Conservation (phyloP, 345 rosid genomes). For the Citrus cavaleriei region DNA sequence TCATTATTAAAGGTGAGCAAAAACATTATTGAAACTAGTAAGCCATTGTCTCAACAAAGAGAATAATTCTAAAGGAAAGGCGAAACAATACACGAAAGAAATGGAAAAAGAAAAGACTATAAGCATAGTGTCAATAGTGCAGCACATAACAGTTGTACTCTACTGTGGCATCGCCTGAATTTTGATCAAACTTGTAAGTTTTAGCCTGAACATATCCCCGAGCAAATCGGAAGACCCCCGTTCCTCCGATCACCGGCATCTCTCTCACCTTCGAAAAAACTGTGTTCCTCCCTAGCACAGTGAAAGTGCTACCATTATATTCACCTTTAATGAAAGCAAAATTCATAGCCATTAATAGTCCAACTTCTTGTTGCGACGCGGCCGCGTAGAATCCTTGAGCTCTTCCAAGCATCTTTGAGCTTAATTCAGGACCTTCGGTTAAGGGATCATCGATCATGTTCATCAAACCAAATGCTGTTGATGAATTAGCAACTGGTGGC, state of each 20-base stretch:
- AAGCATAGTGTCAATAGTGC: background rate
- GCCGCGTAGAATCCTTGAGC: constrained; percentile 70
- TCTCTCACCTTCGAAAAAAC: constrained; percentile 54
- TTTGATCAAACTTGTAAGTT: constrained; percentile 35
- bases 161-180: constrained; percentile 39
- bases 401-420: constrained; percentile 56
- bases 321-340: constrained; percentile 61
- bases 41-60: background rate
- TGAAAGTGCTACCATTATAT: constrained; percentile 64
- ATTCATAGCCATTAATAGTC: constrained; percentile 67
- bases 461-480: constrained; percentile 45
- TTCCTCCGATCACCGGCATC: constrained; percentile 78
- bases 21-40: background rate
- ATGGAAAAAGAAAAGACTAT: background rate
- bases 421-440: constrained; percentile 47
- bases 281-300: constrained; percentile 64
- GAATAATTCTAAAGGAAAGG: background rate
- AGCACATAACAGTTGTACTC: constrained; percentile 53
- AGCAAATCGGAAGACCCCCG: constrained; percentile 76
- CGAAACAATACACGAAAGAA: too few relatives aligned
- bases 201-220: constrained; percentile 60
- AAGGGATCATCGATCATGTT: constrained; percentile 66
- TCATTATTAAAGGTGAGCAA: background rate
- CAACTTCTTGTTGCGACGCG: constrained; percentile 52
- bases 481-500: constrained; percentile 32